phyloP scores from a whole-genome alignment of 768 basidiomycete species.

The Lentinula boryana region DNA sequence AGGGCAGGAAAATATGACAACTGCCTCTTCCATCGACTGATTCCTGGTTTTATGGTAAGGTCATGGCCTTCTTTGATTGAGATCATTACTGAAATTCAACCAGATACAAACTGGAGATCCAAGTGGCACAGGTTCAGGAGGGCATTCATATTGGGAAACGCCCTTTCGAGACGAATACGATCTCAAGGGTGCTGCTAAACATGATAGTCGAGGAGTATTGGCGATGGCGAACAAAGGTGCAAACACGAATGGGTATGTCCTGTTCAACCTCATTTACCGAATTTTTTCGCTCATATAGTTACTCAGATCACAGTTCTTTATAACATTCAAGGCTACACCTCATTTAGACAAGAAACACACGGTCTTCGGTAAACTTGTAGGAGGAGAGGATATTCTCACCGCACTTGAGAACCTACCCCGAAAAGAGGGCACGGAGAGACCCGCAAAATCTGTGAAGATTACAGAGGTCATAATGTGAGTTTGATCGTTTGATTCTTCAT shows the following conservation, averaged over 20 bases:
- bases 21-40: conserved; percentile 85
- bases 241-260: conserved; percentile 72
- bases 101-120: conserved; percentile 97
- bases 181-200: conserved; percentile 80
- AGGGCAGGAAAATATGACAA: conserved; percentile 86
- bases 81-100: neutral
- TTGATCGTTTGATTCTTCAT: neutral
- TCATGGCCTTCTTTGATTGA: neutral
- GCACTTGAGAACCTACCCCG: conserved; percentile 76
- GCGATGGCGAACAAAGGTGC: conserved; percentile 97
- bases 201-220: conserved; percentile 77
- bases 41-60: conserved; percentile 91
- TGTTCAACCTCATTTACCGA: conserved; percentile 12
- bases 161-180: conserved; percentile 95
- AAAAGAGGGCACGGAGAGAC: conserved; percentile 83
- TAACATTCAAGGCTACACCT: conserved; percentile 79
- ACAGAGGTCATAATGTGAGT: conserved; percentile 82
- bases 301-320: conserved; percentile 82
- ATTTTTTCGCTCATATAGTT: neutral
- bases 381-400: conserved; percentile 87
- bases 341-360: conserved; percentile 93
- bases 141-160: conserved; percentile 90
- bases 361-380: conserved; percentile 95
- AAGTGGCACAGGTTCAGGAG: conserved; percentile 91
- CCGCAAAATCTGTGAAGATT: conserved; percentile 80